Conservation (phyloP, 306 rosid genomes). For the Cercis canadensis region DNA sequence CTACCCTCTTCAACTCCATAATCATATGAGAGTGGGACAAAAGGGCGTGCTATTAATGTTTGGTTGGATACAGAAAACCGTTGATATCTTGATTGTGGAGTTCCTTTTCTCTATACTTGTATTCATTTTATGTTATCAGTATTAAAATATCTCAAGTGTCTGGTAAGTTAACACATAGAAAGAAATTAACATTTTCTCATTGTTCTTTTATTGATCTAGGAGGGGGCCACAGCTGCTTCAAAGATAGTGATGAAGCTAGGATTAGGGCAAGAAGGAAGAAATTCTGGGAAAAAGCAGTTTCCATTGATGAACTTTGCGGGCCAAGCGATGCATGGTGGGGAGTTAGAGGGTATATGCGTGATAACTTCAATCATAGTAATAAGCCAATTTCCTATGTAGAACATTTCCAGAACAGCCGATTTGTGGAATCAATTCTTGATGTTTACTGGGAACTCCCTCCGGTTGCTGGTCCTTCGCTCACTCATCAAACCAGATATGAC, state of each 20-base stretch:
- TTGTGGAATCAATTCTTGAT: constrained; percentile 86
- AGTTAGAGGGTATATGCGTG: constrained; percentile 88
- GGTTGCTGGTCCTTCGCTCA: constrained; percentile 95
- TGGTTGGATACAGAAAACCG: no score
- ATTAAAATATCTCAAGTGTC: neutral
- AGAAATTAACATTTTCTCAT: constrained; percentile 26
- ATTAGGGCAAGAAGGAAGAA: constrained; percentile 76
- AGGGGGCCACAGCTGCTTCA: constrained; percentile 98
- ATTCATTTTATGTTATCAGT: neutral
- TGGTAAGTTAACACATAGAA: neutral
- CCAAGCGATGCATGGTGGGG: constrained; percentile 97
- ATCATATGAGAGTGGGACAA: no score
- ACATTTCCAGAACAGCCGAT: constrained; percentile 90
- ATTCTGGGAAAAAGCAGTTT: constrained; percentile 95
- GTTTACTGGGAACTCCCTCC: constrained; percentile 99
- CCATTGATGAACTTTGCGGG: constrained; percentile 90
- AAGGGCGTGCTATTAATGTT: no score
- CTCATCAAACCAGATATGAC: constrained; percentile 95
- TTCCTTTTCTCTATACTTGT: neutral
- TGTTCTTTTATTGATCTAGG: constrained; percentile 57
- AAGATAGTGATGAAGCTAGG: constrained; percentile 95
- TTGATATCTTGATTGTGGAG: no score
- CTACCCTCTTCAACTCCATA: neutral
- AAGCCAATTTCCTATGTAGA: constrained; percentile 63
- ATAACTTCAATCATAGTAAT: constrained; percentile 86